A percentile compares a stretch with the other conserved stretches of the same genome.
phyloP scores from a whole-genome alignment of 768 basidiomycete genomes.

The Tephrocybe sp. region DNA sequence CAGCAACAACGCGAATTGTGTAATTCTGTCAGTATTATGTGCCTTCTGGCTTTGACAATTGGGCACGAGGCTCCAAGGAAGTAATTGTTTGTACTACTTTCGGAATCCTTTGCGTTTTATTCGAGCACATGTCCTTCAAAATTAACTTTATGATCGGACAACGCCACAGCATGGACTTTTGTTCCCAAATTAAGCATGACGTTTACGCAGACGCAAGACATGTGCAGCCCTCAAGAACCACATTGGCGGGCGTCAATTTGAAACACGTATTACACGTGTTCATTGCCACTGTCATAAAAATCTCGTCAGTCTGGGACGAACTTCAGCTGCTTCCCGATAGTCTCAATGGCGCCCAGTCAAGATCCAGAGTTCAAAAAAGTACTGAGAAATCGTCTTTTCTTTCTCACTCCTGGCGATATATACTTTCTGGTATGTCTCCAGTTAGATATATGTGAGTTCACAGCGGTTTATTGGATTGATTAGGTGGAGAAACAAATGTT shows the following conservation, averaged over 20 bases:
- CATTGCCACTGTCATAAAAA: not conserved
- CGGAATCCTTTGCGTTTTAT: no score
- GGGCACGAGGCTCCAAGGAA: no score
- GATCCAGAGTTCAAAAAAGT: constrained; percentile 17
- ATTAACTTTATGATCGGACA: no score
- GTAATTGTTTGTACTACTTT: no score
- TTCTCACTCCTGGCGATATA: constrained; percentile 53
- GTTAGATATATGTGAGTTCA: not conserved
- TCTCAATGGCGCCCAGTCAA: not conserved
- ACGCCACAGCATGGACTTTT: no score
- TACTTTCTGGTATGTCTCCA: constrained; percentile 45
- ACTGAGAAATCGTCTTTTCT: constrained; percentile 41
- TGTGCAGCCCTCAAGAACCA: not conserved
- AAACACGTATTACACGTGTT: not conserved
- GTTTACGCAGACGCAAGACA: no score
- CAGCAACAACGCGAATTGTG: no score
- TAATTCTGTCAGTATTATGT: no score
- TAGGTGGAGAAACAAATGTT: constrained; percentile 61
- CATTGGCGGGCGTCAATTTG: not conserved
- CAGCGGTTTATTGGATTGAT: not conserved
- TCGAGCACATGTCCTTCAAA: no score
- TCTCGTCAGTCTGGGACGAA: not conserved
- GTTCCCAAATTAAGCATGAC: no score
- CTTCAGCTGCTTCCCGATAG: not conserved
- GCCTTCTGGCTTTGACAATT: no score